phyloP scores from a whole-genome alignment of 2,329 filamentous ascomycete species.

The Pyrenochaeta sp. region DNA sequence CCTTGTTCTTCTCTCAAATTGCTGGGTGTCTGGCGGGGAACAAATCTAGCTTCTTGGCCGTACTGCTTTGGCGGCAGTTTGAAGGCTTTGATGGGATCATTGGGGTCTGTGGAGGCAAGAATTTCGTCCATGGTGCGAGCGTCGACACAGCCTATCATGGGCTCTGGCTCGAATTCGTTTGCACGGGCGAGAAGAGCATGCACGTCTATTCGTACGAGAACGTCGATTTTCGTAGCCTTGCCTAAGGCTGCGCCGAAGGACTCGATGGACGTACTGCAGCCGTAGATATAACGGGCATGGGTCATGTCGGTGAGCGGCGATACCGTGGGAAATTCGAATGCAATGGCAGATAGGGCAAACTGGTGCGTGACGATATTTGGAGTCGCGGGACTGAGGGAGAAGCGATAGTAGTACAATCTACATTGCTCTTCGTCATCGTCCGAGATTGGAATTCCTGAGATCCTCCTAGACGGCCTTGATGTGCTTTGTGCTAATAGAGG shows the following conservation, averaged over 20 bases:
- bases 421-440: conserved; percentile 69
- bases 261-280: conserved; percentile 66
- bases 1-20: conserved; percentile 3
- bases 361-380: conserved; percentile 63
- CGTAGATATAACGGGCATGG: conserved; percentile 68
- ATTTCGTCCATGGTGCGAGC: conserved; percentile 62
- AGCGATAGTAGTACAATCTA: conserved; percentile 73
- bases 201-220: conserved; percentile 68
- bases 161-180: conserved; percentile 52
- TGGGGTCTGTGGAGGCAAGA: conserved; percentile 45
- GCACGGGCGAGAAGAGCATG: conserved; percentile 62
- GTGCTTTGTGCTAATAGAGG: conserved; percentile 20
- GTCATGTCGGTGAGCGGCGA: conserved; percentile 64
- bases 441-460: conserved; percentile 30
- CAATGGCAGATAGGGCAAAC: conserved; percentile 69
- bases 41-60: conserved; percentile 72
- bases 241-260: conserved; percentile 68
- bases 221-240: conserved; percentile 71
- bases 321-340: conserved; percentile 73
- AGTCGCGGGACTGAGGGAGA: conserved; percentile 53
- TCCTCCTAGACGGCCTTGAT: conserved; percentile 11
- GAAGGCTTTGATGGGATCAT: conserved; percentile 69
- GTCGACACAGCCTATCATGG: conserved; percentile 70
- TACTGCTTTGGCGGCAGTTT: conserved; percentile 66
- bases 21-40: conserved; percentile 50